A percentile compares a stretch with the other conserved stretches of the same genome.
Evolutionary conservation across 768 basidiomycete genomes (phyloP).

Genomic region (Leccinum boreale): DNA sequence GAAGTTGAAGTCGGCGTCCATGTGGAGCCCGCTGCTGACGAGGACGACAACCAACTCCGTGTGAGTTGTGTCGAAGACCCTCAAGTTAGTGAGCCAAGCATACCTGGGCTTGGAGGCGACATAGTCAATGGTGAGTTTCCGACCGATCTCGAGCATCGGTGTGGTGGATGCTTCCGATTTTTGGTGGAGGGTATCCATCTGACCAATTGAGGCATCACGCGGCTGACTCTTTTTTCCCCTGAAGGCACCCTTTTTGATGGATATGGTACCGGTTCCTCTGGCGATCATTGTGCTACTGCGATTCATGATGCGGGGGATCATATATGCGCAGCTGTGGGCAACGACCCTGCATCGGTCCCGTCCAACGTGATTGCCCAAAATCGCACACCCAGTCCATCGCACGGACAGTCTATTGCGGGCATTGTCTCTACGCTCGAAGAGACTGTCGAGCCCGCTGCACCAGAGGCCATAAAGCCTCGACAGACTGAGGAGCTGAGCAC

Average conservation of each 20-base stretch:
- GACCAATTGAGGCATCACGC: constrained; percentile 43
- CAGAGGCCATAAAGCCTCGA: constrained; percentile 21
- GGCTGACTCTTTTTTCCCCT: constrained; percentile 45
- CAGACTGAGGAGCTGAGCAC: constrained; percentile 6
- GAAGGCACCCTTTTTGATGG: constrained; percentile 43
- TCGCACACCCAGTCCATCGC: constrained; percentile 11
- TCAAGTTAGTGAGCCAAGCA: constrained; percentile 32
- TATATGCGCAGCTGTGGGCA: constrained; percentile 15
- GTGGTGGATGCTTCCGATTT: constrained; percentile 47
- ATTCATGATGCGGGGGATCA: constrained; percentile 17
- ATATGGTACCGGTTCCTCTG: constrained; percentile 33
- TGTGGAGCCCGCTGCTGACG: constrained; percentile 42
- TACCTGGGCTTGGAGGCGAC: constrained; percentile 32
- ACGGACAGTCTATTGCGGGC: constrained; percentile 22
- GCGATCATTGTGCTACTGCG: constrained; percentile 14
- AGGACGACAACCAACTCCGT: constrained; percentile 43
- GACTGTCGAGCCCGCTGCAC: constrained; percentile 13
- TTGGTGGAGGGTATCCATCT: constrained; percentile 41
- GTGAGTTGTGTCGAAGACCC: constrained; percentile 41
- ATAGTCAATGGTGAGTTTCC: constrained; percentile 53
- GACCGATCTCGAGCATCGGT: constrained; percentile 29
- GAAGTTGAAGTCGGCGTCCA: constrained; percentile 58
- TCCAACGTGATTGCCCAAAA: constrained; percentile 18
- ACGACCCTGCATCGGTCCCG: constrained; percentile 27
- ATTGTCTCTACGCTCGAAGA: constrained; percentile 20